These are phyloP conservation scores for Oryza meridionalis DNA, from an alignment of 176 grass and related monocot species.

Conservation along the genomic window DNA sequence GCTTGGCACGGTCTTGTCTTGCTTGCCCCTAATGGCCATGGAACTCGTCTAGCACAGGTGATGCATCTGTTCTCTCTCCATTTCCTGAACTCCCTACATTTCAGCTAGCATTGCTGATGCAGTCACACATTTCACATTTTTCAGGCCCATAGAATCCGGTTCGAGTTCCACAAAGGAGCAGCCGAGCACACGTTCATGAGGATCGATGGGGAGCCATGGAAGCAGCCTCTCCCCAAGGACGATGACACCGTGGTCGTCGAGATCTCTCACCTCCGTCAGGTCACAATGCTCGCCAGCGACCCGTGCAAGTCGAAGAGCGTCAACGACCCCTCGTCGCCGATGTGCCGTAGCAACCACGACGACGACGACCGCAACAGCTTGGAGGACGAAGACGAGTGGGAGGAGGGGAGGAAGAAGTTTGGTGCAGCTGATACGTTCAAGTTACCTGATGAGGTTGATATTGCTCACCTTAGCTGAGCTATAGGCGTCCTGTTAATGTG, in stretches of 20 bases:
- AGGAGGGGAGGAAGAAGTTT: conserved; percentile 72
- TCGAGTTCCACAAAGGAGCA: conserved; percentile 84
- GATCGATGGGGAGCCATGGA: conserved; percentile 95
- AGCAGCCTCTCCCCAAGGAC: conserved; percentile 82
- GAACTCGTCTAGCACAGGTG: conserved; percentile 94
- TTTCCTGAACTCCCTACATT: neutral
- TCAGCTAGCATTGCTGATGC: neutral
- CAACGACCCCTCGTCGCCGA: conserved; percentile 49
- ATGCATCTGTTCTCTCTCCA: neutral
- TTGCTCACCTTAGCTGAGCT: conserved; percentile 57
- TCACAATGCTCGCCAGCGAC: conserved; percentile 66
- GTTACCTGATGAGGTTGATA: conserved; percentile 64
- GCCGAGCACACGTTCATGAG: conserved; percentile 85
- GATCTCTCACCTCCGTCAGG: conserved; percentile 81
- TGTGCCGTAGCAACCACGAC: neutral
- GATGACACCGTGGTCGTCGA: conserved; percentile 78
- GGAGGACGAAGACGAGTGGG: conserved; percentile 68
- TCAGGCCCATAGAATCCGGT: conserved; percentile 73
- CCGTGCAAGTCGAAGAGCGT: conserved; percentile 73
- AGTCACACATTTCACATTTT: neutral
- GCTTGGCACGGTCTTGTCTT: conserved; percentile 91
- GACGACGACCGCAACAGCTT: conserved; percentile 43
- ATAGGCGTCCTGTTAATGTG: neutral
- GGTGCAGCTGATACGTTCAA: conserved; percentile 78
- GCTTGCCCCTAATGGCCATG: conserved; percentile 86